These are phyloP conservation scores for Cordyceps javanica DNA, from an alignment of 2,329 filamentous ascomycete species.

Conservation along the genomic window DNA sequence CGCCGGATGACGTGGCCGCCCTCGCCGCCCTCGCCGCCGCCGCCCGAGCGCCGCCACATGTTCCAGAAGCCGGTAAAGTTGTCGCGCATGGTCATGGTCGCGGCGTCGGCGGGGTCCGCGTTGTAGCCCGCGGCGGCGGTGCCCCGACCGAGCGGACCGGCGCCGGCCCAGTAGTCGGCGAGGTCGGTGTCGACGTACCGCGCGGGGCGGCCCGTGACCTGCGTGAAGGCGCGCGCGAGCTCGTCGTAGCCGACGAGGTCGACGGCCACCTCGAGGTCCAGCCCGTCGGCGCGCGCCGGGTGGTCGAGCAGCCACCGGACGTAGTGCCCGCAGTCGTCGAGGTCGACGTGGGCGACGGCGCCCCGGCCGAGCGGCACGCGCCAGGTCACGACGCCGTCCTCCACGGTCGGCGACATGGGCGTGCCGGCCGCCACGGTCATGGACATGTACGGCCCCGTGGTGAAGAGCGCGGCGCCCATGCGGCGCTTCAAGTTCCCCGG, in stretches of 20 bases:
- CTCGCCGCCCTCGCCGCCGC: slow-evolving; percentile 22
- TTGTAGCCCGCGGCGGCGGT: slow-evolving; percentile 31
- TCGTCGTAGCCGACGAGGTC: slow-evolving; percentile 34
- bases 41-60: slow-evolving; percentile 35
- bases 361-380: slow-evolving; percentile 34
- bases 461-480: slow-evolving; percentile 34
- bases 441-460: slow-evolving; percentile 40
- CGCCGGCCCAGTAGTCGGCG: slow-evolving; percentile 27
- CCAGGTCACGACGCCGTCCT: slow-evolving; percentile 37
- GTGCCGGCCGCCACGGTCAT: slow-evolving; percentile 33
- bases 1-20: slow-evolving; percentile 37
- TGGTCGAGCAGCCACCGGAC: slow-evolving; percentile 44
- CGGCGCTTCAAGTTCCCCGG: neutral
- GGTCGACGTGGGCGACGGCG: slow-evolving; percentile 34
- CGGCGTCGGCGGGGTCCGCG: slow-evolving; percentile 23
- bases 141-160: slow-evolving; percentile 14
- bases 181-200: slow-evolving; percentile 31
- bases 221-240: slow-evolving; percentile 34
- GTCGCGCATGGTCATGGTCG: slow-evolving; percentile 32
- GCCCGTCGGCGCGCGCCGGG: slow-evolving; percentile 33
- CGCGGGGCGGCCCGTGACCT: slow-evolving; percentile 36
- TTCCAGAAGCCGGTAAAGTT: slow-evolving; percentile 50
- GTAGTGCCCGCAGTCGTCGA: slow-evolving; percentile 42
- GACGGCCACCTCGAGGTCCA: slow-evolving; percentile 40
- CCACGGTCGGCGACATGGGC: slow-evolving; percentile 33